Percentiles rank a stretch among this genome's conserved stretches.
phyloP scores from a whole-genome alignment of 2,329 filamentous ascomycete genomes.

The Aspergillus thermomutatus region DNA sequence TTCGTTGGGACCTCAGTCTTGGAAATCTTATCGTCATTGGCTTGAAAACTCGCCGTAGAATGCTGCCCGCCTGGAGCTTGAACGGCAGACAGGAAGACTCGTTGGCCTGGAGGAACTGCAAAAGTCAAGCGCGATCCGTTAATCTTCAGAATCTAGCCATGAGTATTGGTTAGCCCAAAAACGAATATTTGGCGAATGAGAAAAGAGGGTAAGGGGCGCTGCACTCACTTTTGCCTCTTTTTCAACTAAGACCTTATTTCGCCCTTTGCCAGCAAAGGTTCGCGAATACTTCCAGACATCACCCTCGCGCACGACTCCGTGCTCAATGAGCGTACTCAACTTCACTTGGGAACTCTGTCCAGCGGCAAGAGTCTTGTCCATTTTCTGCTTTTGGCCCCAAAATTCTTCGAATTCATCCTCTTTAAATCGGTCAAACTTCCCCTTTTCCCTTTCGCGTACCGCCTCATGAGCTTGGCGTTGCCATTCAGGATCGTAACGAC shows the following conservation, averaged over 20 bases:
- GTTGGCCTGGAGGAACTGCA: constrained; percentile 37
- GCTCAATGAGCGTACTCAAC: constrained; percentile 32
- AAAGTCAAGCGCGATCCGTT: constrained; percentile 33
- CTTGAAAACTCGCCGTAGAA: neutral
- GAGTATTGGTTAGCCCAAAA: neutral
- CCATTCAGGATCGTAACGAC: constrained; percentile 58
- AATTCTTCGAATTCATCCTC: constrained; percentile 53
- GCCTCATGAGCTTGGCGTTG: constrained; percentile 53
- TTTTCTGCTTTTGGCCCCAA: constrained; percentile 55
- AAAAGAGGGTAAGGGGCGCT: neutral
- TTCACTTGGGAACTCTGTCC: constrained; percentile 43
- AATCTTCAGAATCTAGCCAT: constrained; percentile 31
- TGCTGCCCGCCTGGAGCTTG: neutral
- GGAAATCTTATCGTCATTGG: neutral
- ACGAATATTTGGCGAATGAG: neutral
- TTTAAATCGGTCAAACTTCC: constrained; percentile 57
- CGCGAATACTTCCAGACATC: constrained; percentile 42
- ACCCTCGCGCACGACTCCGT: constrained; percentile 35
- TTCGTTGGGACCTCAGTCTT: neutral
- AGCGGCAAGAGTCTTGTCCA: constrained; percentile 30
- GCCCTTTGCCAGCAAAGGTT: constrained; percentile 22
- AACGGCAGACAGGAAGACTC: constrained; percentile 27
- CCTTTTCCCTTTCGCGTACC: constrained; percentile 48
- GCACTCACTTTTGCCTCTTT: constrained; percentile 42
- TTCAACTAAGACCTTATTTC: constrained; percentile 32